Base-by-base conservation (phyloP, 352 stramenopile genomes). In the Pythium dissimile region DNA sequence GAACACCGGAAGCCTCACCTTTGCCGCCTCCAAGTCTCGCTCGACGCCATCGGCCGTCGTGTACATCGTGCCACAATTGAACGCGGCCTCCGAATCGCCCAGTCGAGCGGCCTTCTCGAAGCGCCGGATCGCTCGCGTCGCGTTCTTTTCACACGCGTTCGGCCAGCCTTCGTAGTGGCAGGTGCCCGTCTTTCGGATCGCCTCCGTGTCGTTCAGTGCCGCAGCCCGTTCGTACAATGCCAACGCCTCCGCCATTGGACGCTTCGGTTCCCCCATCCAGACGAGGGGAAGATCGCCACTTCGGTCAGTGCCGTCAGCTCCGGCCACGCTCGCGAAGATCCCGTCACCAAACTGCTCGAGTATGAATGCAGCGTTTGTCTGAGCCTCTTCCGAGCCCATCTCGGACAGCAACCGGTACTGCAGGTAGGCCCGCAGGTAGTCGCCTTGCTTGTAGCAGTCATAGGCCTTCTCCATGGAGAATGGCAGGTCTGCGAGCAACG, bases 381-480 rank as follows among this genome's bases (percentile, higher is more conserved):
- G 75, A 2, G 73, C 83, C 28, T 85, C 73, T 64, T 88, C 74
- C 35, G 86, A 79, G 13, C 83, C 83, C 12, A 89, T 54, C 54
- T 89, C 75, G 0, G 71, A 66, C 11, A 86, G 64, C 5, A 93
- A 43, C 18, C 77, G 75, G 39, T 88, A 89, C 53, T 93, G 67
- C 15, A 93, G 59, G 41, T 84, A 89, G 27, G 80, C 77, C 20
- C 83, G 77, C 27, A 84, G 12, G 52, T 76, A 84, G 49, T 93
- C 83, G 15, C 79, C 71, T 39, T 74, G 66, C 45, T 77, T 68
- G 59, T 78, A 87, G 55, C 73, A 84, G 51, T 84, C 75, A 57
- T 82, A 86, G 37, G 64, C 82, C 51, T 86, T 85, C n/a, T 71
- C 46, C 27, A 87, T 70, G 13, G 82, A 88, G 52, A 90, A 89